phyloP scores from a whole-genome alignment of 768 basidiomycete genomes.

The Lentinus brumalis region DNA sequence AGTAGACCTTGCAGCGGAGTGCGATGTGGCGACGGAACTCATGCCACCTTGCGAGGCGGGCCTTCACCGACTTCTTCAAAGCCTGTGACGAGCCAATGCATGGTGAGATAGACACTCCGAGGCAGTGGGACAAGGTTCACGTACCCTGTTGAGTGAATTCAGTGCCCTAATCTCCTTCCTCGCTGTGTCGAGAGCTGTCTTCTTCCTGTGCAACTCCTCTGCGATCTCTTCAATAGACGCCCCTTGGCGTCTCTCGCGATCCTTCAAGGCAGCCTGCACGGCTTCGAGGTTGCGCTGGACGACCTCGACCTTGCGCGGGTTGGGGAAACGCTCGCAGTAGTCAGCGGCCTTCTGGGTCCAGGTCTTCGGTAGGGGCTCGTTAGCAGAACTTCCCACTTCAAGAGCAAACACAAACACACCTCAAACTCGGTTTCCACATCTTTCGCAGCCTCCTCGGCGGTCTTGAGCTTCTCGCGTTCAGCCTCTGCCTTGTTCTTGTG shows the following conservation, averaged over 20 bases:
- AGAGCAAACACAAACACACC: conserved; percentile 38
- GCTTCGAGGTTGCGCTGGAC: conserved; percentile 66
- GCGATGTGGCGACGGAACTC: conserved; percentile 88
- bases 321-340: conserved; percentile 59
- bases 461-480: conserved; percentile 48
- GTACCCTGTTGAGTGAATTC: conserved; percentile 64
- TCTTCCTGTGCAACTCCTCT: conserved; percentile 65
- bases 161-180: conserved; percentile 66
- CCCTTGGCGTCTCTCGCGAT: conserved; percentile 70
- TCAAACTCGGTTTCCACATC: conserved; percentile 63
- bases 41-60: conserved; percentile 77
- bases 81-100: conserved; percentile 43
- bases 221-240: conserved; percentile 79
- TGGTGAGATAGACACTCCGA: not conserved
- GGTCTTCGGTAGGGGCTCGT: conserved; percentile 37
- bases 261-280: conserved; percentile 62
- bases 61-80: conserved; percentile 62
- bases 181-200: conserved; percentile 58
- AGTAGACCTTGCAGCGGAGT: conserved; percentile 82
- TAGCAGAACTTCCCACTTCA: not conserved
- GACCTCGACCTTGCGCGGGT: conserved; percentile 56
- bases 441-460: conserved; percentile 47
- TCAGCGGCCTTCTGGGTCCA: conserved; percentile 68
- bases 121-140: not conserved
- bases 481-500: conserved; percentile 55